Evolutionary conservation across 2,329 filamentous ascomycete genomes (phyloP).

Genomic region (Coniochaeta sp.): DNA sequence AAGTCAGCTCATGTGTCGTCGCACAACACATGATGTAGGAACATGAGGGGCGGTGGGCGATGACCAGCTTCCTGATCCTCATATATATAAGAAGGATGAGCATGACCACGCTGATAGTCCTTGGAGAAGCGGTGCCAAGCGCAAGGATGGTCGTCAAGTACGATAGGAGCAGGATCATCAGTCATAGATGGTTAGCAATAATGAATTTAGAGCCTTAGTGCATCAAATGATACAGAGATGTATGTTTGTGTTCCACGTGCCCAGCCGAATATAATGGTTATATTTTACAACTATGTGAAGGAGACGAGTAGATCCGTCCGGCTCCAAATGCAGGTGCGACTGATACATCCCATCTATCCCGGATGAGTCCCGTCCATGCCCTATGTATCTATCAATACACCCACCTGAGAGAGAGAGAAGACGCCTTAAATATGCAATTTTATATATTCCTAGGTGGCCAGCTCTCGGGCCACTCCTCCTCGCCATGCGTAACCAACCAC

Average conservation of each 20-base stretch:
- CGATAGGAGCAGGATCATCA: too few relatives aligned
- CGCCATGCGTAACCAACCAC: neutral
- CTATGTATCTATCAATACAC: neutral
- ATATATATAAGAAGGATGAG: too few relatives aligned
- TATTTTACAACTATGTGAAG: neutral
- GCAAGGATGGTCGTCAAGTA: too few relatives aligned
- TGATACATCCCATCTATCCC: neutral
- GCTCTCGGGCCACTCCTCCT: neutral
- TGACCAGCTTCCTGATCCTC: too few relatives aligned
- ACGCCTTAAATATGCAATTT: neutral
- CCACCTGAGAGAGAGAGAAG: neutral
- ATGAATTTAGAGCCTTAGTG: neutral
- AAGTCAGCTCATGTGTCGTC: too few relatives aligned
- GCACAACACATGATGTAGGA: too few relatives aligned
- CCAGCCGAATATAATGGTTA: neutral
- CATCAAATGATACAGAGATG: neutral
- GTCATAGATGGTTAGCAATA: neutral
- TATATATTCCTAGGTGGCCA: neutral
- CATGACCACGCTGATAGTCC: too few relatives aligned
- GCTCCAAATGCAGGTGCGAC: neutral
- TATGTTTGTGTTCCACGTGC: neutral
- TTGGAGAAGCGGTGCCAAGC: too few relatives aligned
- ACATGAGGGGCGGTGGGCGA: too few relatives aligned
- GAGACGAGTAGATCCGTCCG: neutral
- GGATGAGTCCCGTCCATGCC: neutral